A percentile compares a stretch with the other conserved stretches of the same genome.
Conservation (phyloP, 31 red algal species). For the Endocladia muricata region DNA sequence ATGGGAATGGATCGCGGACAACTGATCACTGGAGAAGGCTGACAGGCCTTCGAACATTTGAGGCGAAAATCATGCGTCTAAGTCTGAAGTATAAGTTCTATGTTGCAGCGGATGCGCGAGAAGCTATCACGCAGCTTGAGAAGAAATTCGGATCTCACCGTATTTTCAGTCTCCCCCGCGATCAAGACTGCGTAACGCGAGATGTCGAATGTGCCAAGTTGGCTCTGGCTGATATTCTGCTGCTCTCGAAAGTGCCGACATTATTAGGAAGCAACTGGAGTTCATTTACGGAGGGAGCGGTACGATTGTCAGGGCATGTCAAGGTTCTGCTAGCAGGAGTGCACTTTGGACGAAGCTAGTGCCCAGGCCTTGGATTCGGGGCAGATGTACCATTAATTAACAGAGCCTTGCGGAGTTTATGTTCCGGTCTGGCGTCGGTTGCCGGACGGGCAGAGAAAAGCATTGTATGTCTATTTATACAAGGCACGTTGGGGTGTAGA, state of each 20-base stretch:
- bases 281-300: constrained; percentile 84
- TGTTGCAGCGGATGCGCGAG: constrained; percentile 59
- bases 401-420: no score
- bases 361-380: no score
- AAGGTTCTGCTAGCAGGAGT: constrained; percentile 67
- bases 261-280: constrained; percentile 80
- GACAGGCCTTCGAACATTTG: constrained; percentile 61
- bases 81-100: constrained; percentile 47
- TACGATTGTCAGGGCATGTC: constrained; percentile 46
- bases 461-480: no score
- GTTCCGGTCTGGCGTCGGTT: no score
- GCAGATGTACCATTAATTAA: no score
- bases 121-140: constrained; percentile 34
- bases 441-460: no score
- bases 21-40: constrained; percentile 66
- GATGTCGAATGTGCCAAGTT: constrained; percentile 69
- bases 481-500: no score
- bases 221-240: constrained; percentile 83
- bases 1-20: constrained; percentile 40
- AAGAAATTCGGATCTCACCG: constrained; percentile 50
- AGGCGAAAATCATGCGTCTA: constrained; percentile 46
- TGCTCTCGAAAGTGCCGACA: constrained; percentile 48
- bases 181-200: constrained; percentile 55
- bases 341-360: constrained; percentile 49
- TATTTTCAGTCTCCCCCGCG: constrained; percentile 49